These are phyloP conservation scores for Berberis thunbergii DNA, from an alignment of 164 flowering plant genomes.

Conservation along the genomic window DNA sequence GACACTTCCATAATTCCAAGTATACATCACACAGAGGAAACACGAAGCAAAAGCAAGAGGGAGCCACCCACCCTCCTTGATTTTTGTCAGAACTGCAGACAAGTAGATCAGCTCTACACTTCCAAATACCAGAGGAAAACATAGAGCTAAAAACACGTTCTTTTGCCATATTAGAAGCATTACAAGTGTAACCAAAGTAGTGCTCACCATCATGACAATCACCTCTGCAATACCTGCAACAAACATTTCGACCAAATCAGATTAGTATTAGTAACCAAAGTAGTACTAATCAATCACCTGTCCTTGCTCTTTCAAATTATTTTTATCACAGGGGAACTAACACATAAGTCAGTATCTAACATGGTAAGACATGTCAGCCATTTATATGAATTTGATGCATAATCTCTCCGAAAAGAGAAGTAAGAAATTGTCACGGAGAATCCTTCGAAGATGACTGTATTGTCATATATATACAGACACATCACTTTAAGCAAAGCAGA, in stretches of 20 bases:
- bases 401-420: not conserved
- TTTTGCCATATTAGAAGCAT: constrained; percentile 98
- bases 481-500: no score
- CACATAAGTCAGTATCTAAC: no score
- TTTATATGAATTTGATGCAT: no score
- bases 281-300: no score
- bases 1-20: constrained; percentile 96
- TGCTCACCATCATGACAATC: constrained; percentile 91
- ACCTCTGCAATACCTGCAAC: constrained; percentile 93
- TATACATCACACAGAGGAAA: constrained; percentile 84
- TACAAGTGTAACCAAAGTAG: constrained; percentile 79
- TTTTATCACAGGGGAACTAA: no score
- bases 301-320: no score
- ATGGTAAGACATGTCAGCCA: no score
- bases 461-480: no score
- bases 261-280: no score
- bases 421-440: no score
- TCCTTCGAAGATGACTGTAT: no score
- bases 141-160: constrained; percentile 62
- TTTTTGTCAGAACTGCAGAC: constrained; percentile 79
- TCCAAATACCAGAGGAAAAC: constrained; percentile 78
- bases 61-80: constrained; percentile 94
- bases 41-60: constrained; percentile 79
- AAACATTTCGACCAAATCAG: not conserved
- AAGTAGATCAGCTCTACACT: constrained; percentile 68